A percentile compares a stretch with the other conserved stretches of the same genome.
Conservation (phyloP, 2,329 filamentous ascomycete genomes). For the Fulvia fulva region DNA sequence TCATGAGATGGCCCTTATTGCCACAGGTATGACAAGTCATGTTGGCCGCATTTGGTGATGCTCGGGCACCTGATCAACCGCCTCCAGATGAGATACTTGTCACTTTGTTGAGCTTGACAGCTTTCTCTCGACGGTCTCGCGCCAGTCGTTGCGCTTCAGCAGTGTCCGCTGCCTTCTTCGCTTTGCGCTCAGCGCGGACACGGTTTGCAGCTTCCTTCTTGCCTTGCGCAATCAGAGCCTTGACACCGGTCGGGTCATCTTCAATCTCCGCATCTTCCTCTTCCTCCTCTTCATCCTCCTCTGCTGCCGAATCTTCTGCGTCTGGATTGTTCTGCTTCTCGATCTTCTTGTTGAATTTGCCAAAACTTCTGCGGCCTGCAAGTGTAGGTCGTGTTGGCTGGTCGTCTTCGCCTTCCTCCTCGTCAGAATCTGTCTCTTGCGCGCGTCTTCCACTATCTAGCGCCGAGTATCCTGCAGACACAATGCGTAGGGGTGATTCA, state of each 20-base stretch:
- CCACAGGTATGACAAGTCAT: slow-evolving; percentile 60
- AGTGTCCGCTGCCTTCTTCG: slow-evolving; percentile 48
- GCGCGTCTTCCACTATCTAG: slow-evolving; percentile 38
- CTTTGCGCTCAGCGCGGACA: slow-evolving; percentile 42
- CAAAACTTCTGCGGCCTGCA: slow-evolving; percentile 48
- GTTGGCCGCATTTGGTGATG: slow-evolving; percentile 31
- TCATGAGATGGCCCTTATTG: slow-evolving; percentile 56
- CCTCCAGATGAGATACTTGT: slow-evolving; percentile 27
- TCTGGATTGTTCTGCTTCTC: slow-evolving; percentile 42
- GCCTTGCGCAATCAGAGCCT: slow-evolving; percentile 43
- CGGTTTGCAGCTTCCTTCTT: slow-evolving; percentile 44
- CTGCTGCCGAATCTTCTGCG: slow-evolving; percentile 28
- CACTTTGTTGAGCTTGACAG: slow-evolving; percentile 60
- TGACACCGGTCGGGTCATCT: slow-evolving; percentile 40
- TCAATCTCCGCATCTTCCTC: slow-evolving; percentile 35
- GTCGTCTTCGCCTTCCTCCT: slow-evolving; percentile 33
- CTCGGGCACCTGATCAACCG: slow-evolving; percentile 1
- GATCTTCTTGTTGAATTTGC: slow-evolving; percentile 42
- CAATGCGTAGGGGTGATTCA: slow-evolving; percentile 49
- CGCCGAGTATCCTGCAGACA: slow-evolving; percentile 57
- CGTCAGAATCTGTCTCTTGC: slow-evolving; percentile 29
- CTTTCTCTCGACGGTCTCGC: slow-evolving; percentile 60
- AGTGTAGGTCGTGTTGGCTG: slow-evolving; percentile 30
- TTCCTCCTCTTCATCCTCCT: slow-evolving; percentile 32
- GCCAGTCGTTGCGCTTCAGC: slow-evolving; percentile 51